phyloP scores from a whole-genome alignment of 2,329 filamentous ascomycete genomes.

The Byssochlamys sp. region DNA sequence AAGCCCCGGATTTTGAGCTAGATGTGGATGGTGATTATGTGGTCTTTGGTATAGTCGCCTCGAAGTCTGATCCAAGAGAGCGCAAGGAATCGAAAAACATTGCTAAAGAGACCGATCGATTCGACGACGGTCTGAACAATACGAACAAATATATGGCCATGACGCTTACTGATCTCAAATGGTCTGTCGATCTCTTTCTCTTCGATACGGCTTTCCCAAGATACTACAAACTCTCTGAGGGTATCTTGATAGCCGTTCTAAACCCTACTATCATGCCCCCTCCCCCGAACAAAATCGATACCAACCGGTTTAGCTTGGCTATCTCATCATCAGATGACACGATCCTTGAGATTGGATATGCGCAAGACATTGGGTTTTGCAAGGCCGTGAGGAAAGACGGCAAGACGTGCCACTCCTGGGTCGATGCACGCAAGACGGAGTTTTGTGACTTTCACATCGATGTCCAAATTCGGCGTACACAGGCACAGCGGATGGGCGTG shows the following conservation, averaged over 20 bases:
- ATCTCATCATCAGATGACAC: conserved; percentile 80
- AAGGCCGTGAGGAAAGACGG: conserved; percentile 78
- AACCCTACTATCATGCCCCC: conserved; percentile 90
- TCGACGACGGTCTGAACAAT: conserved; percentile 47
- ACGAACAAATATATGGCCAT: conserved; percentile 85
- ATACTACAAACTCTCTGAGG: conserved; percentile 86
- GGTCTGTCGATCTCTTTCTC: conserved; percentile 82
- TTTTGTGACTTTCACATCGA: conserved; percentile 91
- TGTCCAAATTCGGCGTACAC: conserved; percentile 62
- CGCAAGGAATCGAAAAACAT: conserved; percentile 39
- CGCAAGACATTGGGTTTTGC: conserved; percentile 81
- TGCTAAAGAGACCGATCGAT: conserved; percentile 34
- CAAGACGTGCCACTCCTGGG: conserved; percentile 67
- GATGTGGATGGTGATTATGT: conserved; percentile 85
- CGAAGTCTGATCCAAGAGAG: conserved; percentile 71
- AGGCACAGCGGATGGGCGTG: conserved; percentile 63
- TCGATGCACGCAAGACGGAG: conserved; percentile 78
- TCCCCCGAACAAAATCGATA: conserved; percentile 62
- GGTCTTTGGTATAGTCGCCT: conserved; percentile 75
- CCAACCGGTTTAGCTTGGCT: conserved; percentile 74
- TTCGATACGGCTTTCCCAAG: conserved; percentile 83
- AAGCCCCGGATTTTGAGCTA: conserved; percentile 72
- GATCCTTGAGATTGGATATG: conserved; percentile 75
- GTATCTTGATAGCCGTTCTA: conserved; percentile 83
- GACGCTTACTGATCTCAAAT: conserved; percentile 76